Conservation (phyloP, 169 alveolate genomes). For the Besnoitia besnoiti region DNA sequence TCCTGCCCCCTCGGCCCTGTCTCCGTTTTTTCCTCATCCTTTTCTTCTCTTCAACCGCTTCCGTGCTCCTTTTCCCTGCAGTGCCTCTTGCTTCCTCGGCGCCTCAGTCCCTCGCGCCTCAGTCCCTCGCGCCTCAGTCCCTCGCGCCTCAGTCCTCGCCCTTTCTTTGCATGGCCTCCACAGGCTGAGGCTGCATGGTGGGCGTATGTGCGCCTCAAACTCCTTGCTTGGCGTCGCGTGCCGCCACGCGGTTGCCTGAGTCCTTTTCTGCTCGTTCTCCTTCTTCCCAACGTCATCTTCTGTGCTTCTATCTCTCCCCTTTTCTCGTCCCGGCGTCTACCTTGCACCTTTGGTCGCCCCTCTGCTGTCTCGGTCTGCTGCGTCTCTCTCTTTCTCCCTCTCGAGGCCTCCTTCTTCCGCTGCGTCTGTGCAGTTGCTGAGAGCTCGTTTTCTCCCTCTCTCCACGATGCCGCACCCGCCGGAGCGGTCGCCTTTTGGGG, state of each 20-base stretch:
- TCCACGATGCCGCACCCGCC: neutral
- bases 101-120: no score
- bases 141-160: no score
- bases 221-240: no score
- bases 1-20: no score
- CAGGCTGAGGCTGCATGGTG: no score
- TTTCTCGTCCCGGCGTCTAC: neutral
- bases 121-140: no score
- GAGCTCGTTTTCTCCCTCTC: neutral
- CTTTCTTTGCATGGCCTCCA: no score
- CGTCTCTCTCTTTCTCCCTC: neutral
- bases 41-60: no score
- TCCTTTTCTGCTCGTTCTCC: neutral
- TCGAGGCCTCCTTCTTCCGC: neutral
- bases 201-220: no score
- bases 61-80: no score
- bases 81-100: no score
- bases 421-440: neutral
- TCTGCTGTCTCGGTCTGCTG: neutral
- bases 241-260: neutral
- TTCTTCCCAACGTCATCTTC: neutral
- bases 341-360: neutral
- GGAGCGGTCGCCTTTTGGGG: neutral
- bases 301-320: neutral
- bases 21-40: no score